phyloP scores from a whole-genome alignment of 441 rosid species.

The Manihot esculenta region DNA sequence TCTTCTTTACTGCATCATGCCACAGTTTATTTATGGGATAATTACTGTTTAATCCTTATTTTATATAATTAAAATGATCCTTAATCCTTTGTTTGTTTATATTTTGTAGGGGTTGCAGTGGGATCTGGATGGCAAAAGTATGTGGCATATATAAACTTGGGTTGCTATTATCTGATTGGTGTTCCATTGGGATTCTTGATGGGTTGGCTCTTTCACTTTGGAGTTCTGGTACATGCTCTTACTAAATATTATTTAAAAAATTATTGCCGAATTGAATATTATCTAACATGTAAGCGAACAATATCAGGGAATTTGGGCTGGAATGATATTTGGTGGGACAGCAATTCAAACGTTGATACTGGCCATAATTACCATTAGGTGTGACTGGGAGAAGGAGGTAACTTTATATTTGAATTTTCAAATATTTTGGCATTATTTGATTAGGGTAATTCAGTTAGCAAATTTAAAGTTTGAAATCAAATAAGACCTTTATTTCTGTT shows the following conservation, averaged over 20 bases:
- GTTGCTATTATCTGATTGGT: slow-evolving; percentile 76
- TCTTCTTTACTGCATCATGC: too few relatives aligned
- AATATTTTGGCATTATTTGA: too few relatives aligned
- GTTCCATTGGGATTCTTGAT: slow-evolving; percentile 69
- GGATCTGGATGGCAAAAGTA: slow-evolving; percentile 95
- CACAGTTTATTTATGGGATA: too few relatives aligned
- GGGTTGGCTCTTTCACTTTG: slow-evolving; percentile 79
- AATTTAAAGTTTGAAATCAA: too few relatives aligned
- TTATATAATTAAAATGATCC: too few relatives aligned
- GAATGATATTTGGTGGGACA: slow-evolving; percentile 93
- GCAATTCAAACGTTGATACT: slow-evolving; percentile 68
- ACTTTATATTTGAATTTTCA: too few relatives aligned
- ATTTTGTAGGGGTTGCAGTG: slow-evolving; percentile 72
- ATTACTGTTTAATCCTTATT: too few relatives aligned
- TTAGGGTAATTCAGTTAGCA: too few relatives aligned
- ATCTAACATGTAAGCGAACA: too few relatives aligned
- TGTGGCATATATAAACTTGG: slow-evolving; percentile 83
- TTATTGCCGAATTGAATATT: too few relatives aligned
- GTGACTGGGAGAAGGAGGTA: slow-evolving; percentile 94
- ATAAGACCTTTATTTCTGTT: neutral
- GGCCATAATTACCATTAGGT: slow-evolving; percentile 49
- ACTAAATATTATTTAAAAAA: too few relatives aligned
- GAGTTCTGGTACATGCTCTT: slow-evolving; percentile 62
- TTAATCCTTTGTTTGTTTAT: too few relatives aligned
- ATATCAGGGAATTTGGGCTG: slow-evolving; percentile 82